Evolutionary conservation across 2,329 filamentous ascomycete species (phyloP), one percentile per base, ranked within the genome.

Genomic region (Fusarium coicis): DNA sequence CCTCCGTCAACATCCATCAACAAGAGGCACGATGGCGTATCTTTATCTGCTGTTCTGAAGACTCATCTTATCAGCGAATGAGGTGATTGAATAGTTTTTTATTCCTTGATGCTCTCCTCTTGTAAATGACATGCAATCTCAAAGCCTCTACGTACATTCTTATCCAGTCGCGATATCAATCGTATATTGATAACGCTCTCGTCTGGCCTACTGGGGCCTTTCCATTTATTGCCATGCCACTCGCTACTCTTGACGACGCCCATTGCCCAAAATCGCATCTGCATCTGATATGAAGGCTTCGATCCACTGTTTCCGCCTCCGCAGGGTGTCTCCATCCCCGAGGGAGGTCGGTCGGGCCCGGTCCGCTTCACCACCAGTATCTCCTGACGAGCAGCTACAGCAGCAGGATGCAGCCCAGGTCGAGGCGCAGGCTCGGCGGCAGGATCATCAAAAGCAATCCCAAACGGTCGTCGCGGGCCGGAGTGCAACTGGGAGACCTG

Each of bases 221-320:
- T n/a, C 44, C 21, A 34, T 28, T 19, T 47, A 52, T 30, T 54
- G 46, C 28, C 44, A 73, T 74, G 70, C 68, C 54, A 63, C 36
- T 49, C 28, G 66, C 63, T 58, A 56, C 28, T 52, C 32, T 40
- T 40, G 11, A 70, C 26, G 57, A 42, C 61, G 26, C 54, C 53
- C 19, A 39, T 57, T 53, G 57, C 68, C 73, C 59, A 66, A 70
- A 74, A 77, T 78, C 70, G 76, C 72, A 68, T 72, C 78, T 55
- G 74, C 72, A 69, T 72, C 77, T 53, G 75, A 76, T 50, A 75
- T 78, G 76, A 78, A 78, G 57, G 73, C 71, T 50, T 78, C 76
- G 62, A 70, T 77, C 76, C 69, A 76, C 72, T 75, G 74, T 64
- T 74, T 76, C 73, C 75, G 75, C 62, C 63, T 77, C 59, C 72